Percentiles rank a stretch among this genome's conserved stretches.
Conservation (phyloP, 2,329 filamentous ascomycete species). For the Arthrobotrys entomopaga region DNA sequence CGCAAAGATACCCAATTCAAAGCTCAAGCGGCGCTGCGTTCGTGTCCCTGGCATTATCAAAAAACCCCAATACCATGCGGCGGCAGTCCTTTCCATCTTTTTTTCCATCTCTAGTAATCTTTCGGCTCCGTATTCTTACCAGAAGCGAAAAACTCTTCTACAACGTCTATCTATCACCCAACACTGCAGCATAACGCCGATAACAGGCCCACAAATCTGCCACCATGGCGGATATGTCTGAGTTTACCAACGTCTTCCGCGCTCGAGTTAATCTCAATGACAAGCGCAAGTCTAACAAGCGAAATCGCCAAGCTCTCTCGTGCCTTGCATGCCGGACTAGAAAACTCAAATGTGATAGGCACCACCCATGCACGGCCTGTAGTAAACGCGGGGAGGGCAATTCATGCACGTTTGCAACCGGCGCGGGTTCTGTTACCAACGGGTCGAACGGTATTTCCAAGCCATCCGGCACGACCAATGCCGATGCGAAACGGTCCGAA, state of each 20-base stretch:
- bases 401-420: constrained; percentile 23
- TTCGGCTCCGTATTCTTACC: constrained; percentile 40
- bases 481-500: constrained; percentile 59
- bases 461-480: background rate
- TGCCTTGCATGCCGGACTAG: constrained; percentile 64
- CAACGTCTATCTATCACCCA: background rate
- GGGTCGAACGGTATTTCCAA: constrained; percentile 35
- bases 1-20: background rate
- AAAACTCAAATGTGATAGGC: constrained; percentile 64
- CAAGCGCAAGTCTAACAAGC: constrained; percentile 62
- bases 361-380: constrained; percentile 63
- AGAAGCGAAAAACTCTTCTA: background rate
- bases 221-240: constrained; percentile 49
- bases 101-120: constrained; percentile 49
- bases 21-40: background rate
- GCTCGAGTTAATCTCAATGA: constrained; percentile 61
- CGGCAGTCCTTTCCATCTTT: background rate
- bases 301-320: constrained; percentile 64
- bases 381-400: constrained; percentile 61
- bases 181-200: constrained; percentile 1
- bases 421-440: background rate
- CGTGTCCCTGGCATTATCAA: background rate
- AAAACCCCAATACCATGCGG: constrained; percentile 5
- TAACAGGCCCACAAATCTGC: background rate
- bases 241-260: constrained; percentile 62